Percentiles rank a stretch among this genome's conserved stretches.
Conservation (phyloP, 1,284 basidiomycete species). For the Trichosporon faecale region DNA sequence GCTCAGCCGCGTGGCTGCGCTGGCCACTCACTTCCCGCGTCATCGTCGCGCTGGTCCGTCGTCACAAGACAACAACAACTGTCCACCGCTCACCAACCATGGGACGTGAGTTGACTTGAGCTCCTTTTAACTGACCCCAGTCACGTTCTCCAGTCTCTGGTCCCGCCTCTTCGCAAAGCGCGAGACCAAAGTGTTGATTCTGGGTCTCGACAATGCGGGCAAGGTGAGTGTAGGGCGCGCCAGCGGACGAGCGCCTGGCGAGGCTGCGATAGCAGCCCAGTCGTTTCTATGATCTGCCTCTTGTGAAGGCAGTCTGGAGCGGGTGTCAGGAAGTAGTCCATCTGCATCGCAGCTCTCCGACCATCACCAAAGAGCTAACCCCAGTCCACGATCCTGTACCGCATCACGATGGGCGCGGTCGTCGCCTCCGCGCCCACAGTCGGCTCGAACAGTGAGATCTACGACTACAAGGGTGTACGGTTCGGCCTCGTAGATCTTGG, state of each 20-base stretch:
- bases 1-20: not conserved
- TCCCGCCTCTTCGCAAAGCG: slow-evolving; percentile 53
- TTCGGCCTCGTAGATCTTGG: slow-evolving; percentile 56
- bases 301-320: too few relatives aligned
- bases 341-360: too few relatives aligned
- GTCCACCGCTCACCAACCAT: slow-evolving; percentile 16
- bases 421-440: slow-evolving; percentile 57
- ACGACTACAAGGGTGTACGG: slow-evolving; percentile 56
- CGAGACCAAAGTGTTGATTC: slow-evolving; percentile 55
- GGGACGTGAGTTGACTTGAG: slow-evolving; percentile 30
- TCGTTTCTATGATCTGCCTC: too few relatives aligned
- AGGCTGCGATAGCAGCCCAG: too few relatives aligned
- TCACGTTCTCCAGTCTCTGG: slow-evolving; percentile 53
- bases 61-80: not conserved
- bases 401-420: slow-evolving; percentile 57
- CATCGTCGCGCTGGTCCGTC: not conserved
- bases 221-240: slow-evolving; percentile 39
- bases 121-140: slow-evolving; percentile 22
- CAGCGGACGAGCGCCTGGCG: too few relatives aligned
- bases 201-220: slow-evolving; percentile 56
- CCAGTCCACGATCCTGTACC: slow-evolving; percentile 54
- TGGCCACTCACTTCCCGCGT: not conserved
- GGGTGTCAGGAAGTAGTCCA: too few relatives aligned
- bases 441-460: slow-evolving; percentile 53
- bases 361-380: slow-evolving; percentile 7